Base-by-base conservation (phyloP, 352 stramenopile species). In the Globisporangium takayamanum region DNA sequence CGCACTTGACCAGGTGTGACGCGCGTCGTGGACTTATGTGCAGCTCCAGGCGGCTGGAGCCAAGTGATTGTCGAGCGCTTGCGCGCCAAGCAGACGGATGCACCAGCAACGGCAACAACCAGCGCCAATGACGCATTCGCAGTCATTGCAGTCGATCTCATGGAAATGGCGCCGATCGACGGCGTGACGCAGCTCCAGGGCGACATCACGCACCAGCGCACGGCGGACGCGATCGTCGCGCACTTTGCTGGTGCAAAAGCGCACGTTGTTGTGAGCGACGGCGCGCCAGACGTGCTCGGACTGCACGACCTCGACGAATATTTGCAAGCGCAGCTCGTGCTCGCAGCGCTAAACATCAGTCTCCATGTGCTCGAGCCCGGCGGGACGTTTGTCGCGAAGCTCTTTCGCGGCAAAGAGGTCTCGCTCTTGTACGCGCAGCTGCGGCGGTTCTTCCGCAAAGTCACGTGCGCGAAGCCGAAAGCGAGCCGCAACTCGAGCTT, bases 261-360 rank as follows among this genome's bases (percentile, higher is more conserved):
- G 25, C 94, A 99, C 55, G 70, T 99, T 1, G 97, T 99, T 6
- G 91, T 99, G 12, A 99, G 95, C 60, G 98, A 99, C 76, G 98
- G 98, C 48, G 98, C 98, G 5, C 98, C 98, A 0, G 98, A 99
- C 60, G 97, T 99, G n/a, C 72, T 89, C 1, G 81, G 82, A 1
- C 66, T 92, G 48, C 77, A 93, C 48, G 86, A 94, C 44, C 52
- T 93, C 42, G 84, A 94, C 60, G 81, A 93, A 64, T 92, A 90
- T 65, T 57, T 93, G 36, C 81, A 93, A 63, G 82, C 81, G 26
- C 80, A 92, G 60, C 71, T 93, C 18, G 80, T 93, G 50, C 78
- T 91, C 8, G 78, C 81, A 6, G 86, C 70, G 30, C 74, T 95
- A 30, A 91, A 92, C 58, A 90, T 91, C 59, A 90, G 74, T 44